phyloP scores from a whole-genome alignment of 2,329 filamentous ascomycete genomes.

The Phyllosticta capitalensis region DNA sequence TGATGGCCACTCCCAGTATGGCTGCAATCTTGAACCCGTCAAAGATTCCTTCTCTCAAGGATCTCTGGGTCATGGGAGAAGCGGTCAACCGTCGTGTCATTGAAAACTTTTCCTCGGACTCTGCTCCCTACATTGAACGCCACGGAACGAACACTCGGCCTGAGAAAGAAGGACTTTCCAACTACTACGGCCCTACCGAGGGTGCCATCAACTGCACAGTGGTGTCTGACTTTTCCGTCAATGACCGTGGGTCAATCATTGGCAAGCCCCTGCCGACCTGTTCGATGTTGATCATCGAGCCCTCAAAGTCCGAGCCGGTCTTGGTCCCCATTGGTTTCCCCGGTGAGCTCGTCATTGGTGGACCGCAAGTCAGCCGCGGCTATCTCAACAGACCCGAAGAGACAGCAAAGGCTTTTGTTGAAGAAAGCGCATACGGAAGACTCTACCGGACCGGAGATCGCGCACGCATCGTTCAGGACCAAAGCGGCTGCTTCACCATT shows the following conservation, averaged over 20 bases:
- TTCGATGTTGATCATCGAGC: constrained; percentile 56
- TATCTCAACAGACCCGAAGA: constrained; percentile 64
- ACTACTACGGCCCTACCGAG: constrained; percentile 79
- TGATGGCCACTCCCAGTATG: constrained; percentile 79
- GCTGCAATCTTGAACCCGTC: constrained; percentile 60
- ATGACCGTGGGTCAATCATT: constrained; percentile 63
- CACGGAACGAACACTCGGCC: constrained; percentile 39
- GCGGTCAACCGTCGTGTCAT: constrained; percentile 51
- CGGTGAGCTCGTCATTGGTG: constrained; percentile 70
- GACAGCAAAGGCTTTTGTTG: constrained; percentile 23
- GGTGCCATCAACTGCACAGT: constrained; percentile 83
- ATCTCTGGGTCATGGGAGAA: constrained; percentile 75
- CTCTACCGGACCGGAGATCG: constrained; percentile 76
- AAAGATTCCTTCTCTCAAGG: constrained; percentile 60
- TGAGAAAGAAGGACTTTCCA: constrained; percentile 54
- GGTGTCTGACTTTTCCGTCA: constrained; percentile 46
- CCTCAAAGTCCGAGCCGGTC: constrained; percentile 23
- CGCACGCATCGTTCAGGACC: constrained; percentile 45
- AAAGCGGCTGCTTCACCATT: constrained; percentile 50
- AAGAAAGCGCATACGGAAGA: constrained; percentile 39
- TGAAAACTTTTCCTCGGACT: constrained; percentile 14
- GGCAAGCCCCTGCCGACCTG: constrained; percentile 67
- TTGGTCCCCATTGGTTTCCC: constrained; percentile 22
- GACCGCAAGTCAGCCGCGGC: constrained; percentile 61
- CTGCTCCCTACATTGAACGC: constrained; percentile 47